phyloP scores from a whole-genome alignment of 75 land plant genomes.

The Selaginella tamariscina region DNA sequence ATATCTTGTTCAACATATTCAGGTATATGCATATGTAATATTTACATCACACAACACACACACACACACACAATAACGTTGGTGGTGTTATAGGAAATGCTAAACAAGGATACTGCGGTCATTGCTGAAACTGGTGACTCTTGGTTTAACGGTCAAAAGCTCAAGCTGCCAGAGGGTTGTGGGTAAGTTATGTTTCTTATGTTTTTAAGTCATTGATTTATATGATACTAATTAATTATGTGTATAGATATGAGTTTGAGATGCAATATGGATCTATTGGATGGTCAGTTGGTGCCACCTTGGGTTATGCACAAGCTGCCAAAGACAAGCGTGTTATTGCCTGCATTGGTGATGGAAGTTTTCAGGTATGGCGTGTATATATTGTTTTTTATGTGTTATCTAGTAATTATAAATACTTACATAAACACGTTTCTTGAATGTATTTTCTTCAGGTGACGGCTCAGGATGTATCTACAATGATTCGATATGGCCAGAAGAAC shows the following conservation, averaged over 20 bases:
- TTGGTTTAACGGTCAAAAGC: constrained; percentile 53
- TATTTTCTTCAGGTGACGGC: constrained; percentile 38
- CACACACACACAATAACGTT: no score
- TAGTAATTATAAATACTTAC: no score
- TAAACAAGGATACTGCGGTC: constrained; percentile 16
- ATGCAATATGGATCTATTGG: constrained; percentile 32
- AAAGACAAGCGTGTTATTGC: constrained; percentile 5
- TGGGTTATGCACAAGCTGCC: constrained; percentile 22
- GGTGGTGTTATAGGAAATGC: constrained; percentile 5
- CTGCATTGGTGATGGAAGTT: constrained; percentile 13
- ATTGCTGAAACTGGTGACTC: constrained; percentile 98
- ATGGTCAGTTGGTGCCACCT: constrained; percentile 67
- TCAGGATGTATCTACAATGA: constrained; percentile 65
- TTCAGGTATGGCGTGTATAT: neutral
- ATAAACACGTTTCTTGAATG: neutral
- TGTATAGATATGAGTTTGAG: constrained; percentile 9
- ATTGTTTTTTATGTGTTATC: no score
- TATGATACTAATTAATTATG: no score
- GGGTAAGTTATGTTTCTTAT: neutral
- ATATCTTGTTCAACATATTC: constrained; percentile 9
- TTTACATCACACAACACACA: no score
- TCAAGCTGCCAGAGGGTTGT: constrained; percentile 10
- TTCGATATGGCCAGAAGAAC: constrained; percentile 35
- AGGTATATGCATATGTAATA: no score
- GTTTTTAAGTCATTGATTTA: neutral